A percentile compares a stretch with the other conserved stretches of the same genome.
Conservation (phyloP, 345 rosid genomes). For the Euphorbia peplus region DNA sequence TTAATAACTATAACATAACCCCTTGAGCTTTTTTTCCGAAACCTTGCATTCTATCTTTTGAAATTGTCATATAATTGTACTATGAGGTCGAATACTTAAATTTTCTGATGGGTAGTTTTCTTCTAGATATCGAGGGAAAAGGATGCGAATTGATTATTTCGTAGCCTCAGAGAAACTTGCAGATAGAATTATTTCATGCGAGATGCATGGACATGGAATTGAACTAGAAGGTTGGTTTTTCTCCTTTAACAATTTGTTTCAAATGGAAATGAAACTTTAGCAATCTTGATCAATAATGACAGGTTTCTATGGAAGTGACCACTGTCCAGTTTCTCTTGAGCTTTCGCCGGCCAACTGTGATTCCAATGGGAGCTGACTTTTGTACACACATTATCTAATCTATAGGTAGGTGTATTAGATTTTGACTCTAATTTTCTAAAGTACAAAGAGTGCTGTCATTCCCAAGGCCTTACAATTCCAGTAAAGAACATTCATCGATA, state of each 20-base stretch:
- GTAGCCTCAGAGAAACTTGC: slow-evolving; percentile 67
- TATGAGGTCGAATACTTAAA: not conserved
- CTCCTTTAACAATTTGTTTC: not conserved
- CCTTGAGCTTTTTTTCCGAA: not conserved
- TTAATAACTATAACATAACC: not conserved
- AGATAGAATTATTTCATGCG: slow-evolving; percentile 58
- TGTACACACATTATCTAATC: not conserved
- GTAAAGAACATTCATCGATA: too few relatives aligned
- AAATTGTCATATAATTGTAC: not conserved
- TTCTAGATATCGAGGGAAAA: slow-evolving; percentile 83
- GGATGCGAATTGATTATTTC: slow-evolving; percentile 91
- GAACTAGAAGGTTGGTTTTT: slow-evolving; percentile 61
- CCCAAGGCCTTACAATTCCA: too few relatives aligned
- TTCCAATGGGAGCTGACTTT: slow-evolving; percentile 24
- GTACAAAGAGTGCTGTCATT: too few relatives aligned
- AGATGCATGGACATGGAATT: slow-evolving; percentile 79
- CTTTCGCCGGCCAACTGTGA: slow-evolving; percentile 43
- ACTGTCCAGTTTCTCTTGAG: slow-evolving; percentile 81
- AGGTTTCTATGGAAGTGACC: slow-evolving; percentile 94
- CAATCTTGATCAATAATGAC: slow-evolving; percentile 12
- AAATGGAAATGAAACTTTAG: not conserved
- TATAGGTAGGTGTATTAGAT: not conserved
- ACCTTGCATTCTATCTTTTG: not conserved
- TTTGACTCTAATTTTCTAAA: not conserved
- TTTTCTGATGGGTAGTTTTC: slow-evolving; percentile 7